These are phyloP conservation scores for Microstegium vimineum DNA, from an alignment of 176 grass and related monocot species.

Conservation along the genomic window DNA sequence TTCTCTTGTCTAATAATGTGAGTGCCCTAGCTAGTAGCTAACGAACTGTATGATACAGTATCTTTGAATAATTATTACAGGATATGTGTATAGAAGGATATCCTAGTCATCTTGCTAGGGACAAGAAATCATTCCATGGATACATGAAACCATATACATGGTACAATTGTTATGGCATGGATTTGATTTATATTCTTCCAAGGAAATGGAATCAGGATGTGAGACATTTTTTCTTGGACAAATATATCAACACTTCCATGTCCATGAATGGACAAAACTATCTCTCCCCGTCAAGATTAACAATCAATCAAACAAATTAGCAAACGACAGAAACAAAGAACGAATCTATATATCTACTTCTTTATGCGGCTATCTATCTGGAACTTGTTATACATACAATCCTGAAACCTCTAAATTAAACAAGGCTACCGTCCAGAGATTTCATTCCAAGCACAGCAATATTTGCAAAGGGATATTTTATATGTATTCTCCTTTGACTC, in stretches of 20 bases:
- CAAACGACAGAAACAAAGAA: background rate
- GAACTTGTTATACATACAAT: background rate
- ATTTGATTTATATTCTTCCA: background rate
- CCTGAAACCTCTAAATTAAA: conserved; percentile 6
- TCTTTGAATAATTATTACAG: too few relatives aligned
- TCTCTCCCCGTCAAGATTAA: background rate
- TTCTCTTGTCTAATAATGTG: conserved; percentile 25
- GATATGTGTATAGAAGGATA: too few relatives aligned
- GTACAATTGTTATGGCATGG: background rate
- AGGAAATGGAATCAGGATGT: background rate
- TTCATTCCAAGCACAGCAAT: background rate
- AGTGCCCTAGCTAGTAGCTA: too few relatives aligned
- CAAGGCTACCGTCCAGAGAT: conserved; percentile 6
- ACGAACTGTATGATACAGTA: too few relatives aligned
- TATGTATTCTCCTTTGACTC: background rate
- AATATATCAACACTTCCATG: background rate
- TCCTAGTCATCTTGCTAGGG: conserved; percentile 22
- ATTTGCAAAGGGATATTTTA: background rate
- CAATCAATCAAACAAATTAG: background rate
- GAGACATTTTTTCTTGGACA: background rate
- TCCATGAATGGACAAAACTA: background rate
- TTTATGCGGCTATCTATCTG: background rate
- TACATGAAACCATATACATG: background rate
- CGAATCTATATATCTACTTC: background rate
- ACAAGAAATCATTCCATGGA: conserved; percentile 25